A percentile compares a stretch with the other conserved stretches of the same genome.
These are phyloP conservation scores for Russula vinacea DNA, from an alignment of 768 basidiomycete species.

Conservation along the genomic window DNA sequence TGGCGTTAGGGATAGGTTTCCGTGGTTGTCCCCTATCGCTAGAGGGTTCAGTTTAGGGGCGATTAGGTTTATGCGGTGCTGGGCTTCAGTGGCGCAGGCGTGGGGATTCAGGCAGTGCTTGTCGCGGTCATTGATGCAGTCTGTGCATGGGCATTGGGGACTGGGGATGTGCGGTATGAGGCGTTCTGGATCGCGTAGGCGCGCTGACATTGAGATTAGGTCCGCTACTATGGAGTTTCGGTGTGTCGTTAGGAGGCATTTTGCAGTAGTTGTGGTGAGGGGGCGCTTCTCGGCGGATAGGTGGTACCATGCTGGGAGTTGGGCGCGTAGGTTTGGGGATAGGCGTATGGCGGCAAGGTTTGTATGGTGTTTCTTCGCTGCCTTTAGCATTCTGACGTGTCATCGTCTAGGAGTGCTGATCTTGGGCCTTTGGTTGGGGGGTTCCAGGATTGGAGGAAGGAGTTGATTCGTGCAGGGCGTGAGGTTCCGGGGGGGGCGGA, in stretches of 20 bases:
- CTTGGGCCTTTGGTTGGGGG: neutral
- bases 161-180: neutral
- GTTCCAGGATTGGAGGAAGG: constrained; percentile 28
- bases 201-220: neutral
- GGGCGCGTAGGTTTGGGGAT: neutral
- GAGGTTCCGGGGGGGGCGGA: neutral
- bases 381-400: constrained; percentile 12
- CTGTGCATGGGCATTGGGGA: neutral
- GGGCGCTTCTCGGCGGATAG: rapidly evolving
- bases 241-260: neutral
- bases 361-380: neutral
- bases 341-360: neutral
- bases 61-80: too few relatives aligned
- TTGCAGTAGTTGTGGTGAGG: rapidly evolving
- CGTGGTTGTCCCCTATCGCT: rapidly evolving
- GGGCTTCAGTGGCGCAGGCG: too few relatives aligned
- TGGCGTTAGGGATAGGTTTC: neutral
- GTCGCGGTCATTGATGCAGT: neutral
- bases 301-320: neutral
- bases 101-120: too few relatives aligned
- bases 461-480: neutral
- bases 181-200: neutral
- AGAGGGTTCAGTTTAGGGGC: neutral
- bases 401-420: too few relatives aligned
- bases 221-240: rapidly evolving